Conservation (phyloP, 2,329 filamentous ascomycete genomes). For the Aspergillus sp. region DNA sequence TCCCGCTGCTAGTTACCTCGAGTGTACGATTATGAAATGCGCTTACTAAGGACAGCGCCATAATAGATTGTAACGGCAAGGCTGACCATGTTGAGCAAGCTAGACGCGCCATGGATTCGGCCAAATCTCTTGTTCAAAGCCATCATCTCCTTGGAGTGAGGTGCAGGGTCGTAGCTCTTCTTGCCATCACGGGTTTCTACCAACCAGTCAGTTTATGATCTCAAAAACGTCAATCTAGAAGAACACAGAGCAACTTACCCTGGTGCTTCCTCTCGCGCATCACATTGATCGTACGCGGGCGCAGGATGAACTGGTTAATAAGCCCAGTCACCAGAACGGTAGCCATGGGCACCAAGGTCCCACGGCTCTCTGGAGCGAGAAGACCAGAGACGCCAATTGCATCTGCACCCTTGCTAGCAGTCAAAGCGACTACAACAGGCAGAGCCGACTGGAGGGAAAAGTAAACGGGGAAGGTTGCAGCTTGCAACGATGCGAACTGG, state of each 20-base stretch:
- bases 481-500: constrained; percentile 76
- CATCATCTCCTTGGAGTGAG: constrained; percentile 81
- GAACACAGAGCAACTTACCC: constrained; percentile 50
- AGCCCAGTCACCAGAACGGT: constrained; percentile 67
- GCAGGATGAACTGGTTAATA: constrained; percentile 65
- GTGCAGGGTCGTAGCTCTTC: constrained; percentile 71
- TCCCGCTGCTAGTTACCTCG: too few species aligned
- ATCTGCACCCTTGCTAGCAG: constrained; percentile 62
- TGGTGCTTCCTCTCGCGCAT: constrained; percentile 76
- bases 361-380: constrained; percentile 54
- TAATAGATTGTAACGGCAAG: constrained; percentile 70
- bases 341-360: constrained; percentile 63
- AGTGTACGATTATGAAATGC: background rate
- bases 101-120: constrained; percentile 74
- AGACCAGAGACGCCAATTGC: constrained; percentile 25
- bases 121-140: constrained; percentile 74
- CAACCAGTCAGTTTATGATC: constrained; percentile 3
- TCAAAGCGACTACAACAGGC: constrained; percentile 69
- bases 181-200: constrained; percentile 81
- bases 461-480: constrained; percentile 73
- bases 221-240: background rate
- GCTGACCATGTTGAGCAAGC: constrained; percentile 69
- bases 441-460: constrained; percentile 77
- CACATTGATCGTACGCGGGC: constrained; percentile 68
- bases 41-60: constrained; percentile 65